Evolutionary conservation across 805 yeast species (phyloP).

Genomic region (Schizosaccharomyces octosporus): DNA sequence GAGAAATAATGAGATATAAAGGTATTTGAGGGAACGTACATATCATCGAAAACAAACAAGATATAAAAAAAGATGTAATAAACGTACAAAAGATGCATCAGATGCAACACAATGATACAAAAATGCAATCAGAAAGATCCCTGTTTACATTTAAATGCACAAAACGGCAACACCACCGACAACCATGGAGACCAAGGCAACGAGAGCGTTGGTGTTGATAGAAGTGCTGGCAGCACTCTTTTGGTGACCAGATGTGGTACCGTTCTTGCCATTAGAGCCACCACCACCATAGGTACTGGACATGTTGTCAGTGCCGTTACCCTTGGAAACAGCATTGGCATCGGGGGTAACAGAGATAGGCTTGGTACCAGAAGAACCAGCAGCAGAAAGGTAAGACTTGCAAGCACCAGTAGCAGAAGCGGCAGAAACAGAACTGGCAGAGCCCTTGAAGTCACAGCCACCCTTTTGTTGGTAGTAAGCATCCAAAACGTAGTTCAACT

Average conservation of each 20-base stretch:
- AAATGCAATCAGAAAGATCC: neutral
- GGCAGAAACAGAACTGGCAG: constrained; percentile 1
- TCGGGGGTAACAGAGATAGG: neutral
- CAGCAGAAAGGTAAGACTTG: neutral
- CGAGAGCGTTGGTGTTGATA: neutral
- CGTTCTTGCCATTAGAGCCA: constrained; percentile 6
- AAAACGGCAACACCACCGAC: neutral
- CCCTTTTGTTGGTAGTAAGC: constrained; percentile 30
- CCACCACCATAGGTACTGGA: constrained; percentile 11
- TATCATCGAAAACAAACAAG: too few species aligned
- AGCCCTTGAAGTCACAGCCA: constrained; percentile 7
- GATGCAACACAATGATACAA: neutral
- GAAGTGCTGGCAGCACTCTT: neutral
- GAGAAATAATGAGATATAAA: too few species aligned
- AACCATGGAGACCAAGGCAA: neutral
- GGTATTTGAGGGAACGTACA: too few species aligned
- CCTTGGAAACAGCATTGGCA: neutral
- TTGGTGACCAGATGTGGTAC: neutral
- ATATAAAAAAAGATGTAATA: too few species aligned
- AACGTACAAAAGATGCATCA: neutral
- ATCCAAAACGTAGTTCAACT: constrained; percentile 43
- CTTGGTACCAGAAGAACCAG: neutral
- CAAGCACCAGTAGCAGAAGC: constrained; percentile 4
- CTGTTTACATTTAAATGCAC: neutral
- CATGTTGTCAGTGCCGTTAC: neutral